Conservation (phyloP, 345 rosid species). For the Camelina hispida region DNA sequence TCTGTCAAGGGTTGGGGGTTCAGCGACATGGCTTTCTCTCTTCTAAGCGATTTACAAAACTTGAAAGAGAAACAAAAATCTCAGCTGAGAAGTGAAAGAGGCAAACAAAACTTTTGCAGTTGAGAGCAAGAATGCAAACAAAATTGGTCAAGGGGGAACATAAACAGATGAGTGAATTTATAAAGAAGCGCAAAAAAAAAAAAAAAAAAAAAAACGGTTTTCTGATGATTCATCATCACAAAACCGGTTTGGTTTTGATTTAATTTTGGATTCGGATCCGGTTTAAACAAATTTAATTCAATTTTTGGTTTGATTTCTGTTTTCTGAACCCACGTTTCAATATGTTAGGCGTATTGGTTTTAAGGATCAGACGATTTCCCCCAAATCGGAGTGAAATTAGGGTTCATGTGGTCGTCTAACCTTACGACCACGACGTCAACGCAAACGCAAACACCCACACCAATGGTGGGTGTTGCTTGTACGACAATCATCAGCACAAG, state of each 20-base stretch:
- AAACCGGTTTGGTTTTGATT: too few species aligned
- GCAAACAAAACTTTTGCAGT: too few species aligned
- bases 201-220: neutral
- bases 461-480: constrained; percentile 77
- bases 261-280: too few species aligned
- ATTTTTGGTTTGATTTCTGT: too few species aligned
- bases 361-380: neutral
- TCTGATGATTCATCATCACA: too few species aligned
- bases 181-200: neutral
- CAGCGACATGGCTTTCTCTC: neutral
- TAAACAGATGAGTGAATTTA: too few species aligned
- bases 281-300: too few species aligned
- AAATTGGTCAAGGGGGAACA: too few species aligned
- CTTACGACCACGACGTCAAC: constrained; percentile 46
- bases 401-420: constrained; percentile 30
- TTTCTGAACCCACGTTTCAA: neutral
- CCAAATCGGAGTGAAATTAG: neutral
- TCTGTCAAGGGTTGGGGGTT: neutral
- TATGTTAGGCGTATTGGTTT: neutral
- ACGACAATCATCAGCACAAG: constrained; percentile 66
- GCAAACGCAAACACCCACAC: constrained; percentile 53
- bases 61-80: neutral
- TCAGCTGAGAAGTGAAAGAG: too few species aligned
- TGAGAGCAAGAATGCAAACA: too few species aligned
- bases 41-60: neutral